Evolutionary conservation across 306 rosid species (phyloP).

Genomic region (Medicago ruthenica): DNA sequence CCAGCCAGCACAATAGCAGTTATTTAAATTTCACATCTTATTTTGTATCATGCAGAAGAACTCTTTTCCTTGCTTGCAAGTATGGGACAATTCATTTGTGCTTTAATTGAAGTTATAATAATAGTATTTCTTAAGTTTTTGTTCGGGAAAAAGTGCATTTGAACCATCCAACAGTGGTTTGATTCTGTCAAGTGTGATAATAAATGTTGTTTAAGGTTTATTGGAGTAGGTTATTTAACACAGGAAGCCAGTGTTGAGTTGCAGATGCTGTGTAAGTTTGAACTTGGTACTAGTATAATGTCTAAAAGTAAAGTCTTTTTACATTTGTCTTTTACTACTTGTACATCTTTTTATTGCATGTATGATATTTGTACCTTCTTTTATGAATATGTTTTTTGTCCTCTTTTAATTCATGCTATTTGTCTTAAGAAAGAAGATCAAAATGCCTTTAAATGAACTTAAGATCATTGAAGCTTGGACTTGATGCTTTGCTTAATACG

Average conservation of each 20-base stretch:
- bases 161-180: not conserved
- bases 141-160: too few species aligned
- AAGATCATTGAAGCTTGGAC: too few species aligned
- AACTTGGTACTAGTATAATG: not conserved
- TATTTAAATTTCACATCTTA: too few species aligned
- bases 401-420: not conserved
- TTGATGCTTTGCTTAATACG: too few species aligned
- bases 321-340: not conserved
- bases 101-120: not conserved
- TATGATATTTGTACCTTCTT: not conserved
- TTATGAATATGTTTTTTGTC: not conserved
- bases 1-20: too few species aligned
- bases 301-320: not conserved
- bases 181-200: too few species aligned
- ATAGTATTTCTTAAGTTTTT: too few species aligned
- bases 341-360: too few species aligned
- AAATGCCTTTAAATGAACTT: not conserved
- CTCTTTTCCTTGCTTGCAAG: not conserved
- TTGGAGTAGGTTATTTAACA: too few species aligned
- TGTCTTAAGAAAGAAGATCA: not conserved
- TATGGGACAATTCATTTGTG: not conserved
- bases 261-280: not conserved
- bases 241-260: not conserved
- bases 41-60: not conserved
- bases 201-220: too few species aligned